Base-by-base conservation (phyloP, 352 stramenopile genomes). In the Globisporangium heterothallicum region DNA sequence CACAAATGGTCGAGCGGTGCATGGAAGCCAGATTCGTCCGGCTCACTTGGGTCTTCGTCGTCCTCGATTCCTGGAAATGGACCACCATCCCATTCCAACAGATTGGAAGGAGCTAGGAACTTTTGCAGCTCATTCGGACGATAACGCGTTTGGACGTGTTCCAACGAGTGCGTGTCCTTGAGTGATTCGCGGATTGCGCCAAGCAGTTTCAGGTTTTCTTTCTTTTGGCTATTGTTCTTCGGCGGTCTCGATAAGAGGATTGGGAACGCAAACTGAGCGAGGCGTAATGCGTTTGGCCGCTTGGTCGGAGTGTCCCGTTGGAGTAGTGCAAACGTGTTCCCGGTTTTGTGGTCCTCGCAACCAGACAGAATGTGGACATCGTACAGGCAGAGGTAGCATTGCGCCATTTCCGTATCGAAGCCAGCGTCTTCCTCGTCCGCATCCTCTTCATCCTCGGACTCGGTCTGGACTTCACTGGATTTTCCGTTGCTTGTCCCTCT, bases 361-460 rank as follows among this genome's bases (percentile, higher is more conserved):
- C 72, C 72, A 2, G 72, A 45, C n/a, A 86, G 16, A 30, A 93
- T 66, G 19, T 87, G 75, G 4, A 84, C 68, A 43, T 90, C 79
- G 40, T 91, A 90, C 19, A 91, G 49, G 27, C 82, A 93, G 34
- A 70, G 66, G 30, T 82, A 91, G 52, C 75, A 86, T 49, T 93
- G 82, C 13, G 70, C 77, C 2, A 87, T 25, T 19, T 70, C 73
- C 13, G 59, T 59, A 9, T 87, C 72, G 25, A 86, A 72, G n/a
- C 53, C 21, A 41, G 65, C 49, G n/a, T 69, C 48, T 24, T 53
- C 58, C n/a, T 64, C 44, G 25, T 61, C 61, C n/a, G 56, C 45
- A 10, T 41, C 48, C 4, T 57, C 41, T 16, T 54, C 35, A 10
- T 45, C 42, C 3, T 50, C 43, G 45, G 21, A 53, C 12, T 52